phyloP scores from a whole-genome alignment of 257 asterid genomes.

The Capsicum baccatum region DNA sequence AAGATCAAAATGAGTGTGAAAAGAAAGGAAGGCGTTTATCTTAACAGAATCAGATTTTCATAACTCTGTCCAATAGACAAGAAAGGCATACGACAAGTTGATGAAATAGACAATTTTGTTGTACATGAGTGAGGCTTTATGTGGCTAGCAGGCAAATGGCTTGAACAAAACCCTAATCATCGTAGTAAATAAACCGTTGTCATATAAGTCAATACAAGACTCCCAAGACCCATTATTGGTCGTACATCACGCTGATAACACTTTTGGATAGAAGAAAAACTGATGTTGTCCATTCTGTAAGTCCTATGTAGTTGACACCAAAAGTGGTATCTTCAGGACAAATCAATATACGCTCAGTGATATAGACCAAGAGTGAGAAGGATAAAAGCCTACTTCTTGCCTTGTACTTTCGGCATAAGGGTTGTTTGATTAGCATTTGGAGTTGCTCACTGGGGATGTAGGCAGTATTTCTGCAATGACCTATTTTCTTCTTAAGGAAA shows the following conservation, averaged over 20 bases:
- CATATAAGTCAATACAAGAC: not conserved
- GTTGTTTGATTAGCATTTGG: not conserved
- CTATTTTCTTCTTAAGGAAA: not conserved
- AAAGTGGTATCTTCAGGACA: not conserved
- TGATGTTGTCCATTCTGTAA: not conserved
- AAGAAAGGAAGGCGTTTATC: not conserved
- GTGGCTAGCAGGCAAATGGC: not conserved
- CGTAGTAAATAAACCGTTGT: not conserved
- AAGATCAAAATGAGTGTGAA: not conserved
- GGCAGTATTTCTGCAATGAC: not conserved
- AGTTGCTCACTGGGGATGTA: not conserved
- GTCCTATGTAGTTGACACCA: not conserved
- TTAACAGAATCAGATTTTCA: too few relatives aligned
- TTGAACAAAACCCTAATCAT: not conserved
- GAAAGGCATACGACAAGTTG: not conserved
- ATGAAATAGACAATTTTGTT: not conserved
- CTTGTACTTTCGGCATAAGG: not conserved
- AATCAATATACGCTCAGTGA: not conserved
- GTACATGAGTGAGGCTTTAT: not conserved
- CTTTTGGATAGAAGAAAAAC: not conserved
- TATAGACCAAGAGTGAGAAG: not conserved
- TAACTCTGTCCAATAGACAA: not conserved
- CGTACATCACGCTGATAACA: not conserved
- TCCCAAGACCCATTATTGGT: not conserved
- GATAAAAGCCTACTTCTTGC: slow-evolving; percentile 1